Conservation (phyloP, 1,284 basidiomycete species). For the Paramarasmius palmivorus region DNA sequence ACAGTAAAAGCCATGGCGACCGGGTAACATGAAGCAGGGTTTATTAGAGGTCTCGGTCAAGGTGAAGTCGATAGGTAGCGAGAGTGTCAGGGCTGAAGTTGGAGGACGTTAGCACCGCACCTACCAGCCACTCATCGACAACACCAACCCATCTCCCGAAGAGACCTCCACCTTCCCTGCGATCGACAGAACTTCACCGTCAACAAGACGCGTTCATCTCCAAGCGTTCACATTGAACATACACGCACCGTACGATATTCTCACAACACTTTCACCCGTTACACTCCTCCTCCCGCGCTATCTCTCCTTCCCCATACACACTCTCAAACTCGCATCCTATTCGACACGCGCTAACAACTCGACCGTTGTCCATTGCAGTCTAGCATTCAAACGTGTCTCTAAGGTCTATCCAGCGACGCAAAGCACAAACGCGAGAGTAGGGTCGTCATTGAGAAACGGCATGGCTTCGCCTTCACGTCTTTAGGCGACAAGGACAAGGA, state of each 20-base stretch:
- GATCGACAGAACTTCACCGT: slow-evolving; percentile 6
- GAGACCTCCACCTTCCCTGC: neutral
- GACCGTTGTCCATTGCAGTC: slow-evolving; percentile 62
- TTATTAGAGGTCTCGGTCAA: neutral
- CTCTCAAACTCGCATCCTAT: slow-evolving; percentile 65
- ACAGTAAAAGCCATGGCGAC: too few species aligned
- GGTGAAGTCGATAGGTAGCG: neutral
- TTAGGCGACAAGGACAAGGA: slow-evolving; percentile 78
- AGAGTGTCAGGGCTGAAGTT: neutral
- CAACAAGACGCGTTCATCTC: neutral
- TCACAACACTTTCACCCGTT: slow-evolving; percentile 41
- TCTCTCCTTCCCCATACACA: slow-evolving; percentile 53
- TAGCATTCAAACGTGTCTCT: slow-evolving; percentile 76
- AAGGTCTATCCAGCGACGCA: slow-evolving; percentile 43
- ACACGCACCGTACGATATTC: slow-evolving; percentile 22
- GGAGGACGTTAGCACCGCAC: slow-evolving; percentile 1
- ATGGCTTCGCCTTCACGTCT: slow-evolving; percentile 88
- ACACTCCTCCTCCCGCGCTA: slow-evolving; percentile 32
- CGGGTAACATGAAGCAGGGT: too few species aligned
- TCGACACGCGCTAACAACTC: slow-evolving; percentile 65
- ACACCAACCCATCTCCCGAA: neutral
- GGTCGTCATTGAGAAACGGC: slow-evolving; percentile 80
- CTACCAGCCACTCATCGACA: neutral
- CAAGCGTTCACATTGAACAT: slow-evolving; percentile 18
- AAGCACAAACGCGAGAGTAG: slow-evolving; percentile 60